These are phyloP conservation scores for Sonneratia caseolaris DNA, from an alignment of 345 rosid genomes.

Conservation along the genomic window DNA sequence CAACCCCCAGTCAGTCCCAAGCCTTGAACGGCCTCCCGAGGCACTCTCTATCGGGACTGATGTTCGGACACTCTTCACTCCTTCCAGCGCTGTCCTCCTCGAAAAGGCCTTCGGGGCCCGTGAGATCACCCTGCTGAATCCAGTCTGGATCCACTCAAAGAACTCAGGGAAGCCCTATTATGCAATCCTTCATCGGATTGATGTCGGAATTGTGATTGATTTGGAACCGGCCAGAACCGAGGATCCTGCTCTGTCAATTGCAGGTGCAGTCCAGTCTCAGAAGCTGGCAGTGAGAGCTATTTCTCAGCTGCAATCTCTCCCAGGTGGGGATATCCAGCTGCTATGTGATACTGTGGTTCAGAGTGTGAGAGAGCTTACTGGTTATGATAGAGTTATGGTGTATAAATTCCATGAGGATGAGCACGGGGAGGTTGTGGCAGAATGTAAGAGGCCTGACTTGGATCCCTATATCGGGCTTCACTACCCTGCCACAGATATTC, in stretches of 20 bases:
- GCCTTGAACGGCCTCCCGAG: slow-evolving; percentile 52
- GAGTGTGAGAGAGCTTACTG: slow-evolving; percentile 80
- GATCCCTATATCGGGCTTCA: slow-evolving; percentile 91
- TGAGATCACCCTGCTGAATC: slow-evolving; percentile 82
- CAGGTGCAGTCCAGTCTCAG: slow-evolving; percentile 98
- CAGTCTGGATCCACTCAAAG: slow-evolving; percentile 85
- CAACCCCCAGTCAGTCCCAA: slow-evolving; percentile 76
- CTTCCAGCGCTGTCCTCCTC: slow-evolving; percentile 48
- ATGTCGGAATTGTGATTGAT: slow-evolving; percentile 94
- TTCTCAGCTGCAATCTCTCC: slow-evolving; percentile 80
- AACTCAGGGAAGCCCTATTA: slow-evolving; percentile 76
- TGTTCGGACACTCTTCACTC: slow-evolving; percentile 54
- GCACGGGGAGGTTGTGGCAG: slow-evolving; percentile 99
- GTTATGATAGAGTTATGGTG: slow-evolving; percentile 94
- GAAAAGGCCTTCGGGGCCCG: slow-evolving; percentile 80
- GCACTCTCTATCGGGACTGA: slow-evolving; percentile 57
- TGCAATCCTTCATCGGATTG: slow-evolving; percentile 83
- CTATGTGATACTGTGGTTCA: slow-evolving; percentile 88
- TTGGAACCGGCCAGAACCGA: slow-evolving; percentile 91
- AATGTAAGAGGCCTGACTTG: slow-evolving; percentile 64
- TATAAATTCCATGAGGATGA: slow-evolving; percentile 98
- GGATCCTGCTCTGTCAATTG: slow-evolving; percentile 91
- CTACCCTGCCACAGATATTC: slow-evolving; percentile 96
- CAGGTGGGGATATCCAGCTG: slow-evolving; percentile 82
- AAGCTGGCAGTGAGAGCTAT: slow-evolving; percentile 89